Base-by-base conservation (phyloP, 2,329 filamentous ascomycete genomes). In the Cladophialophora bantiana region DNA sequence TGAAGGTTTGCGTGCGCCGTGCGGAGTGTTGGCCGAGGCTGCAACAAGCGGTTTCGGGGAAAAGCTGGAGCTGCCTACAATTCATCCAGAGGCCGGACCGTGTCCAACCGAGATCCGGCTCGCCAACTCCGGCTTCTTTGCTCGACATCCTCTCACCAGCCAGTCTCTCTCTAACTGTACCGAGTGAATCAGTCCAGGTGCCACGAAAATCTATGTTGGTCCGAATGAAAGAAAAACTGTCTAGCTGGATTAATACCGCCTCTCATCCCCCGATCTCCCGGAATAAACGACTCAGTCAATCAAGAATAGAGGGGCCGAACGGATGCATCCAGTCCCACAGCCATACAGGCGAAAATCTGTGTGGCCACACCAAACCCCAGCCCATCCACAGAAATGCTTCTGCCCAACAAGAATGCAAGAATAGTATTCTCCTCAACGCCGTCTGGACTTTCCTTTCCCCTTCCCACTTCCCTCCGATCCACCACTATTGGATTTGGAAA, bases 401-500 rank as follows among this genome's bases (percentile, higher is more conserved):
- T 26, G 26, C 26, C 26, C 26, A 26, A 26, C 26, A 38, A 59
- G 34, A 53, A 55, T 52, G 35, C 36, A 7, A 36, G 36, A 58
- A 56, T 40, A 48, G 54, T 34, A 4, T 31, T 20, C 45, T 35
- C n/a, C 52, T 65, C 61, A 68, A 53, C 59, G 66, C 59, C 60
- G 57, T 18, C 57, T 65, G n/a, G 64, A 64, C 57, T 68, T 68
- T 15, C 64, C 65, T 48, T 68, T 68, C 10, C 63, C 66, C 54
- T 66, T 69, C 9, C 62, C 64, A 70, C 71, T 59, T 2, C 48
- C 64, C 40, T 71, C 73, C n/a, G 67, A 72, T 9, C 64, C 56
- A 58, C 71, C 45, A 67, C 69, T 64, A 15, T 58, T 64, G n/a
- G 66, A 50, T n/a, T 58, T 40, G 13, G 48, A 58, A 53, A 80